A percentile compares a stretch with the other conserved stretches of the same genome.
These are phyloP conservation scores for Cutaneotrichosporon arboriforme DNA, from an alignment of 1,284 basidiomycete species.

Conservation along the genomic window DNA sequence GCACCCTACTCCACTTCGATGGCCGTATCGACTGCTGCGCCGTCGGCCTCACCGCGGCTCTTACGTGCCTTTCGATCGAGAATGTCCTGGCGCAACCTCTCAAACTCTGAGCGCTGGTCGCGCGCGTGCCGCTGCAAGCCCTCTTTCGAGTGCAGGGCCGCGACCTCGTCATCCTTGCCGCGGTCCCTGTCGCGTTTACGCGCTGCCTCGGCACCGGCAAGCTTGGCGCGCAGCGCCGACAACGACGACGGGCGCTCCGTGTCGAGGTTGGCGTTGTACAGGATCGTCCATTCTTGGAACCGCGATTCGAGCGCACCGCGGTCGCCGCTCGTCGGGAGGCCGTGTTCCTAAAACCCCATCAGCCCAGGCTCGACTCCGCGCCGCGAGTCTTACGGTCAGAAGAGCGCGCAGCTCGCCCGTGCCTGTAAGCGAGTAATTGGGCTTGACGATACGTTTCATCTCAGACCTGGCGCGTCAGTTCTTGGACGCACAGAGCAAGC, in stretches of 20 bases:
- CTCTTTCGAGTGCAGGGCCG: constrained; percentile 30
- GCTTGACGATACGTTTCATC: constrained; percentile 43
- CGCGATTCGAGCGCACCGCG: constrained; percentile 30
- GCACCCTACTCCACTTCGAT: constrained; percentile 39
- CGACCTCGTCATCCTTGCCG: constrained; percentile 34
- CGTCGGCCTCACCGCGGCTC: constrained; percentile 7
- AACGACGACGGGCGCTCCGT: constrained; percentile 40
- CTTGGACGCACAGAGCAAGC: constrained; percentile 9
- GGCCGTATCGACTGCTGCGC: constrained; percentile 19
- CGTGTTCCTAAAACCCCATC: constrained; percentile 33
- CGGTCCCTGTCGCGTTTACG: constrained; percentile 37
- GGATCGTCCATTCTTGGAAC: constrained; percentile 45
- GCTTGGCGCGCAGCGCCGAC: constrained; percentile 33
- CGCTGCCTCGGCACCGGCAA: constrained; percentile 30
- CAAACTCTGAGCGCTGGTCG: constrained; percentile 38
- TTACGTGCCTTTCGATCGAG: constrained; percentile 31
- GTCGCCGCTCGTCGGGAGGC: constrained; percentile 39
- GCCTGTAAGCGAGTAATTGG: constrained; percentile 41
- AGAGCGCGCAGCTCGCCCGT: constrained; percentile 36
- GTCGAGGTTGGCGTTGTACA: constrained; percentile 47
- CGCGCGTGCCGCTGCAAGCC: constrained; percentile 35
- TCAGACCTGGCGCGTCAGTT: constrained; percentile 24
- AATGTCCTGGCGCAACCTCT: constrained; percentile 35
- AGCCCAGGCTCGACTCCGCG: background rate
- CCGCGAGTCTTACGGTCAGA: constrained; percentile 32